Percentiles rank a stretch among this genome's conserved stretches.
Evolutionary conservation across 139 green algal genomes (phyloP).

Genomic region (Eudorina sp.): DNA sequence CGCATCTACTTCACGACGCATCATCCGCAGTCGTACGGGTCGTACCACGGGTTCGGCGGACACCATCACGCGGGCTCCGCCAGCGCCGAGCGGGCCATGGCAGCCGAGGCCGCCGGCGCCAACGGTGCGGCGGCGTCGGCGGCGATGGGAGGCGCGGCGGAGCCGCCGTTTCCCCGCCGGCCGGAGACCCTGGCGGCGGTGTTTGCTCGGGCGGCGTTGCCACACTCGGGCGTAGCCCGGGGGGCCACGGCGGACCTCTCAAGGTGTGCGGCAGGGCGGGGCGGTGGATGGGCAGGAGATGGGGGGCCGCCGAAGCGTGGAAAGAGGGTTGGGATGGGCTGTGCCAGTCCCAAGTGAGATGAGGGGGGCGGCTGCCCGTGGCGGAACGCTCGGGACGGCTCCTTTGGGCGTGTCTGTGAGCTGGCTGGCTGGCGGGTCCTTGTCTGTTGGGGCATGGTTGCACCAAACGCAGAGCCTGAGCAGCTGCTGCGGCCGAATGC

Average conservation of each 20-base stretch:
- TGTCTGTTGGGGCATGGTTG: no score
- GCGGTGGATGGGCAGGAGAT: no score
- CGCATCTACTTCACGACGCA: constrained; percentile 89
- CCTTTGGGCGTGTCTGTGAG: no score
- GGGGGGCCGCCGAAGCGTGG: no score
- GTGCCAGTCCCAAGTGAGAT: no score
- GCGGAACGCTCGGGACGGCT: no score
- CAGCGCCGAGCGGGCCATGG: neutral
- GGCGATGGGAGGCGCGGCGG: neutral
- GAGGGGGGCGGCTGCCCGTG: no score
- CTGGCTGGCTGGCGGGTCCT: no score
- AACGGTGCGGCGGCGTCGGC: neutral
- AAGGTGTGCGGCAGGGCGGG: constrained; percentile 18
- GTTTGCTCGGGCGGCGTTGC: constrained; percentile 70
- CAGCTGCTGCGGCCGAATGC: no score
- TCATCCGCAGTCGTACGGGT: neutral
- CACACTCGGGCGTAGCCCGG: constrained; percentile 55
- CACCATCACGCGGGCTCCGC: neutral
- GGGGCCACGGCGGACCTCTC: constrained; percentile 42
- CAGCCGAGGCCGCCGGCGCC: neutral
- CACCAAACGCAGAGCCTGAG: no score
- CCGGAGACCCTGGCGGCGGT: constrained; percentile 71
- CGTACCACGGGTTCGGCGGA: constrained; percentile 15
- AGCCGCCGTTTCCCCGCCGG: constrained; percentile 29
- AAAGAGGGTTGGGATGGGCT: no score